Conservation (phyloP, 495 filamentous ascomycete species). For the Achaetomiella virescens region DNA sequence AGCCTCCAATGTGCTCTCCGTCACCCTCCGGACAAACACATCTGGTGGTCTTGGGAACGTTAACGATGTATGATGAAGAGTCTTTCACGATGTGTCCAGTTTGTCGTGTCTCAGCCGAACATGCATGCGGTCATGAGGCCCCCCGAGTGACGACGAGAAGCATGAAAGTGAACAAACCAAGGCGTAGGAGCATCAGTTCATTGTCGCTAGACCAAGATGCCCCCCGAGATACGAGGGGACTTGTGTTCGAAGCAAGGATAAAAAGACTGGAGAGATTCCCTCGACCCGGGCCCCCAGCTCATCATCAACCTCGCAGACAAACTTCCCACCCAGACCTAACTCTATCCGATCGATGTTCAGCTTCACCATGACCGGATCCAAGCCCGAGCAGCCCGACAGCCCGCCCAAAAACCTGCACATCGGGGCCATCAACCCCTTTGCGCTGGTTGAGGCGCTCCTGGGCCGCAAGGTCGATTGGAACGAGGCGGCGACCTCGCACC, state of each 20-base stretch:
- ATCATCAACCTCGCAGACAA: neutral
- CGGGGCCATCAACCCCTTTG: slow-evolving; percentile 37
- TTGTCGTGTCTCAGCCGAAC: too few relatives aligned
- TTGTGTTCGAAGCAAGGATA: neutral
- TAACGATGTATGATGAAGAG: too few relatives aligned
- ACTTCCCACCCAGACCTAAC: neutral
- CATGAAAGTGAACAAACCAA: too few relatives aligned
- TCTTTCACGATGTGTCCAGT: too few relatives aligned
- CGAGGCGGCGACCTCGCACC: slow-evolving; percentile 16
- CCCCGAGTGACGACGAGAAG: too few relatives aligned
- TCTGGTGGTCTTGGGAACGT: too few relatives aligned
- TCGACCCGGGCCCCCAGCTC: neutral
- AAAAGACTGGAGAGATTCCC: neutral
- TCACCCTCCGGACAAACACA: too few relatives aligned
- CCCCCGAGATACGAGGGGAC: too few relatives aligned
- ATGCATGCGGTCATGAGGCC: too few relatives aligned
- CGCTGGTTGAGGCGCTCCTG: slow-evolving; percentile 33
- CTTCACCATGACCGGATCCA: slow-evolving; percentile 3
- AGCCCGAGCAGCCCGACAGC: slow-evolving; percentile 24
- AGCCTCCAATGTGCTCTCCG: too few relatives aligned
- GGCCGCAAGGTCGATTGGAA: slow-evolving; percentile 30
- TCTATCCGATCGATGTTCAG: neutral
- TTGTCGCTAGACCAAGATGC: too few relatives aligned
- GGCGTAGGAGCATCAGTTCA: too few relatives aligned
- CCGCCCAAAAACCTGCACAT: slow-evolving; percentile 30